These are phyloP conservation scores for Botrytis aclada DNA, from an alignment of 2,329 filamentous ascomycete genomes.

Conservation along the genomic window DNA sequence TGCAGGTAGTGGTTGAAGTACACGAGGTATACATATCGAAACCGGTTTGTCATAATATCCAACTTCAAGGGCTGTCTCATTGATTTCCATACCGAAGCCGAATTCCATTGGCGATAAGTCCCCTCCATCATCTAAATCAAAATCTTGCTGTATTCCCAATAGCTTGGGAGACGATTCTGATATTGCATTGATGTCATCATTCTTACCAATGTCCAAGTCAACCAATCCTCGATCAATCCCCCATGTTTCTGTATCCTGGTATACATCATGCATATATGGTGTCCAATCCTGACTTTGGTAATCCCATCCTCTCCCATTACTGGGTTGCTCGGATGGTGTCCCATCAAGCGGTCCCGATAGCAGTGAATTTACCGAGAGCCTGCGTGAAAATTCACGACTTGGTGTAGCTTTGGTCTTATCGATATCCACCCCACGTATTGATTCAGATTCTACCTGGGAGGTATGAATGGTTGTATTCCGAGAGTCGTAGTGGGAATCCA, in stretches of 20 bases:
- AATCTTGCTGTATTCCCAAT: slow-evolving; percentile 35
- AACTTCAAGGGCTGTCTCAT: slow-evolving; percentile 53
- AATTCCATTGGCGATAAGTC: slow-evolving; percentile 45
- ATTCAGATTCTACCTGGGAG: not conserved
- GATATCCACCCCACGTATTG: not conserved
- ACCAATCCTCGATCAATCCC: slow-evolving; percentile 69
- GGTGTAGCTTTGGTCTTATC: not conserved
- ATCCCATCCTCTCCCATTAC: slow-evolving; percentile 18
- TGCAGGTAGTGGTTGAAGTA: slow-evolving; percentile 47
- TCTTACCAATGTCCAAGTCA: slow-evolving; percentile 67
- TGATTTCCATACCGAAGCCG: slow-evolving; percentile 47
- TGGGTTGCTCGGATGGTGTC: not conserved
- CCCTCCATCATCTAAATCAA: slow-evolving; percentile 8
- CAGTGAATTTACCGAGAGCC: slow-evolving; percentile 64
- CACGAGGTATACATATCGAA: slow-evolving; percentile 52
- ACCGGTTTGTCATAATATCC: slow-evolving; percentile 71
- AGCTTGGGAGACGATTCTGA: slow-evolving; percentile 44
- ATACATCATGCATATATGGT: slow-evolving; percentile 23
- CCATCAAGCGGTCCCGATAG: slow-evolving; percentile 49
- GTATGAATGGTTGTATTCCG: not conserved
- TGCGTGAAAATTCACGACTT: slow-evolving; percentile 42
- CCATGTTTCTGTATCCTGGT: slow-evolving; percentile 51
- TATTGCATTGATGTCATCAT: slow-evolving; percentile 68
- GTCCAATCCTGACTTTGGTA: slow-evolving; percentile 13
- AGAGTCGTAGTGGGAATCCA: not conserved